Percentiles rank a stretch among this genome's conserved stretches.
phyloP scores from a whole-genome alignment of 768 basidiomycete genomes.

The Sutorius australiensis region DNA sequence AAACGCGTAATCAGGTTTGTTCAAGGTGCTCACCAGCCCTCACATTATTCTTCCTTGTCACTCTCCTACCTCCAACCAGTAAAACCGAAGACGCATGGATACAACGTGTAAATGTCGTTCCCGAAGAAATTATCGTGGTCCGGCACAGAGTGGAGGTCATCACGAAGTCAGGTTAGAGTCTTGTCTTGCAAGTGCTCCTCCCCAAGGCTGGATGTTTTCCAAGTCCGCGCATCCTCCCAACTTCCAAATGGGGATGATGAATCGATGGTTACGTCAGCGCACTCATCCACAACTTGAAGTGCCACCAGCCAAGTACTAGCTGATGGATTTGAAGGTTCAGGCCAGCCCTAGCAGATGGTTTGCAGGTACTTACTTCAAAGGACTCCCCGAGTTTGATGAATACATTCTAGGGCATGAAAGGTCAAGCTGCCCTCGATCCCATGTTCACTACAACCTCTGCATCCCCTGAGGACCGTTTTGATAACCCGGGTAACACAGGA shows the following conservation, averaged over 20 bases:
- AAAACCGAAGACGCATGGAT: slow-evolving; percentile 13
- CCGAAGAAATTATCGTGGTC: not conserved
- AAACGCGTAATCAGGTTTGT: too few relatives aligned
- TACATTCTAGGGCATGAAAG: too few relatives aligned
- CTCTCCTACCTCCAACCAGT: slow-evolving; percentile 8
- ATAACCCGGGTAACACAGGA: not conserved
- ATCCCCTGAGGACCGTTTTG: not conserved
- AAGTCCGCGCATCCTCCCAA: slow-evolving; percentile 7
- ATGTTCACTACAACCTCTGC: not conserved
- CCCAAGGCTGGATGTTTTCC: not conserved
- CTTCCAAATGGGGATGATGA: slow-evolving; percentile 12
- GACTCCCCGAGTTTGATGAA: not conserved
- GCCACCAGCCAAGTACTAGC: too few relatives aligned
- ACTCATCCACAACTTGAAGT: not conserved
- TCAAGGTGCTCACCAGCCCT: slow-evolving; percentile 12
- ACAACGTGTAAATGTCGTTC: not conserved
- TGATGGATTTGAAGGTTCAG: not conserved
- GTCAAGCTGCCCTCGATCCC: not conserved
- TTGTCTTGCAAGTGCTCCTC: not conserved
- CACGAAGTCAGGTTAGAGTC: slow-evolving; percentile 1
- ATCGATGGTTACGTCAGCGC: not conserved
- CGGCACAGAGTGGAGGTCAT: slow-evolving; percentile 2
- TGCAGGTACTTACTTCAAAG: not conserved
- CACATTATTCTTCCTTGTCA: slow-evolving; percentile 9
- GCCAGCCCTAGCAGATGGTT: not conserved